phyloP scores from a whole-genome alignment of 2,329 filamentous ascomycete genomes.

The Lithohypha guttulata region DNA sequence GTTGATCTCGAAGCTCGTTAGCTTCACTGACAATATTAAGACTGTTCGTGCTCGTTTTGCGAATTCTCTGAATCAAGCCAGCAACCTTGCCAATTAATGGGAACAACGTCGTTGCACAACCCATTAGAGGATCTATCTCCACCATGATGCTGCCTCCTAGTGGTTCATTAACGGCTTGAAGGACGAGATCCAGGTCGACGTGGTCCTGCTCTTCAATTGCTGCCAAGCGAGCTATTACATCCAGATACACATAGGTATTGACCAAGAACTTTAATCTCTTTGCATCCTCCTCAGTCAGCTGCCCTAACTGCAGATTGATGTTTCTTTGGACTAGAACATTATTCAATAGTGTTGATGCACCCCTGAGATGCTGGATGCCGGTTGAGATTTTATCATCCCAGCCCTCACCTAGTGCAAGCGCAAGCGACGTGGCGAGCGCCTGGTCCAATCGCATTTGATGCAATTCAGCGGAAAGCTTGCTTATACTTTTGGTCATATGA shows the following conservation, averaged over 20 bases:
- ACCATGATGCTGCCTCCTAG: conserved; percentile 33
- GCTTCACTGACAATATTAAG: conserved; percentile 52
- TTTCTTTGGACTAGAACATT: conserved; percentile 44
- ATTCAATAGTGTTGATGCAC: conserved; percentile 53
- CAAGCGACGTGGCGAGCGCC: conserved; percentile 59
- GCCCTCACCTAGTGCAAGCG: conserved; percentile 58
- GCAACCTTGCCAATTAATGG: conserved; percentile 57
- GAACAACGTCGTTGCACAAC: conserved; percentile 56
- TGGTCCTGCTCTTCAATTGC: conserved; percentile 49
- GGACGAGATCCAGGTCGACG: conserved; percentile 42
- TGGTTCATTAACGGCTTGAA: conserved; percentile 28
- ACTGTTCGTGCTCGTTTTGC: conserved; percentile 44
- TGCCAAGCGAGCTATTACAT: conserved; percentile 59
- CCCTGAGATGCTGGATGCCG: conserved; percentile 58
- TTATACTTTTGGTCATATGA: conserved; percentile 56
- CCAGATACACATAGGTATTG: conserved; percentile 64
- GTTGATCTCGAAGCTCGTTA: conserved; percentile 48
- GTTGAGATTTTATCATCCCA: conserved; percentile 61
- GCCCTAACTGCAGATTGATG: conserved; percentile 19
- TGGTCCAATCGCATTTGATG: conserved; percentile 46
- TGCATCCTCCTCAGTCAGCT: conserved; percentile 25
- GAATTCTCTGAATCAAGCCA: conserved; percentile 53
- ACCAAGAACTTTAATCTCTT: conserved; percentile 54
- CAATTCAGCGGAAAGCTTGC: conserved; percentile 48
- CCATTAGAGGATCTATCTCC: conserved; percentile 61